Conservation (phyloP, 164 flowering plant species). For the Aristolochia fimbriata region DNA sequence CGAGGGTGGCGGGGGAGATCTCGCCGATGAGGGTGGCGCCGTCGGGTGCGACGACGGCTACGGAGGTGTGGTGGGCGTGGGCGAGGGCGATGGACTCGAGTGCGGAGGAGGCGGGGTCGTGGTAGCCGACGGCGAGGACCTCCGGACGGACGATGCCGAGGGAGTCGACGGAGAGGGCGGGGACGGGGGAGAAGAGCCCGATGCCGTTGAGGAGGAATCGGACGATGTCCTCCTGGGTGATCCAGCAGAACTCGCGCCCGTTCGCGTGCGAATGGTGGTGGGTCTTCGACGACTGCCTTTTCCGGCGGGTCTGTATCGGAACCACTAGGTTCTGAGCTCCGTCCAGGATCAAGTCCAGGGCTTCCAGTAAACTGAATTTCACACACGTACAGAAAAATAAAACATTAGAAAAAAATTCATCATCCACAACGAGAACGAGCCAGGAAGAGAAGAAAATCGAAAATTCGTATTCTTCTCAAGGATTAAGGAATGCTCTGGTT, state of each 20-base stretch:
- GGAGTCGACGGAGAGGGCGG: conserved; percentile 41
- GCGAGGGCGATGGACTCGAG: conserved; percentile 36
- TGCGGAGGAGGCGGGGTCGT: conserved; percentile 55
- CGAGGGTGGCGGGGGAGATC: conserved; percentile 70
- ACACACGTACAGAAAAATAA: no score
- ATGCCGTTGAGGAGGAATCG: conserved; percentile 67
- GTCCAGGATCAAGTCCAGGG: conserved; percentile 58
- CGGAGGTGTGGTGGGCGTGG: conserved; percentile 52
- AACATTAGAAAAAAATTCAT: no score
- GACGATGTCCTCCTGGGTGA: conserved; percentile 76
- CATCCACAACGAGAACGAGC: no score
- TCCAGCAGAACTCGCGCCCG: conserved; percentile 74
- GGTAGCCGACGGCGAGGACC: conserved; percentile 32
- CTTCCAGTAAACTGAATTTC: conserved; percentile 53
- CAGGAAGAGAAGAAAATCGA: no score
- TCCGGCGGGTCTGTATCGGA: conserved; percentile 28
- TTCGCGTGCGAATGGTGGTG: conserved; percentile 27
- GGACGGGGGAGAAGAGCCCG: conserved; percentile 62
- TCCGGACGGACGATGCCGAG: conserved; percentile 51
- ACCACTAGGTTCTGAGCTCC: conserved; percentile 75
- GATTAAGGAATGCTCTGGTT: no score
- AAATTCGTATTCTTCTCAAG: no score
- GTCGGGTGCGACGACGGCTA: conserved; percentile 56
- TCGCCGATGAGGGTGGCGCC: conserved; percentile 59
- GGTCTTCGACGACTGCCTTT: conserved; percentile 22